These are phyloP conservation scores for Phytophthora lateralis DNA, from an alignment of 352 stramenopile genomes.

Conservation along the genomic window DNA sequence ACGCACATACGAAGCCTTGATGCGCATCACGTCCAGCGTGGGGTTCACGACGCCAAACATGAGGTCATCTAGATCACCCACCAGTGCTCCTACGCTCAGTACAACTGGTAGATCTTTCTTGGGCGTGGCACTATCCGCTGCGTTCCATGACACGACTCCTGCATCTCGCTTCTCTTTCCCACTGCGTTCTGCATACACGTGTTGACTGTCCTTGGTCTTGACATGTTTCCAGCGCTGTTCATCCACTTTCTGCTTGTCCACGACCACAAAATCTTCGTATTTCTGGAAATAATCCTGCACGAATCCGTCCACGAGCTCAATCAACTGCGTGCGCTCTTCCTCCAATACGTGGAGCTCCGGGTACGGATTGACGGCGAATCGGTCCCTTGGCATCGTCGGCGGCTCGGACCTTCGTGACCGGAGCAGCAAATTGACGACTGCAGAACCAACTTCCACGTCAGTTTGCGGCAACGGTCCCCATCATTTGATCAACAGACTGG, in stretches of 20 bases:
- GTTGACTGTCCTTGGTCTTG: slow-evolving; percentile 28
- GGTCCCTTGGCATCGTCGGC: slow-evolving; percentile 20
- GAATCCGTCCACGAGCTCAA: slow-evolving; percentile 25
- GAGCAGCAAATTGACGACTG: slow-evolving; percentile 20
- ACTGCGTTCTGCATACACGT: slow-evolving; percentile 17
- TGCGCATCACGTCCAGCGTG: slow-evolving; percentile 35
- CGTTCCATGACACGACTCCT: slow-evolving; percentile 4
- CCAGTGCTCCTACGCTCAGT: slow-evolving; percentile 34
- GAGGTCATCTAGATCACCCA: slow-evolving; percentile 37
- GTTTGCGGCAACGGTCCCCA: neutral
- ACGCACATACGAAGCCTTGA: slow-evolving; percentile 37
- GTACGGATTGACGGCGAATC: slow-evolving; percentile 25
- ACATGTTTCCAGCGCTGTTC: slow-evolving; percentile 20
- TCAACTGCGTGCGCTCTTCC: slow-evolving; percentile 12
- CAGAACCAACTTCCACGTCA: neutral
- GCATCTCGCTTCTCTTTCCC: neutral
- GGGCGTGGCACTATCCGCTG: neutral
- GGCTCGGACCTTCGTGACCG: neutral
- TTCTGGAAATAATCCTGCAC: slow-evolving; percentile 33
- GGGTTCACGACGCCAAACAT: slow-evolving; percentile 43
- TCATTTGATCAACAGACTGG: neutral
- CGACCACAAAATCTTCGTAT: slow-evolving; percentile 40
- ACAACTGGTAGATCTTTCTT: slow-evolving; percentile 18
- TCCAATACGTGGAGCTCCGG: slow-evolving; percentile 20
- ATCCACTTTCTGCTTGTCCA: slow-evolving; percentile 24